Base-by-base conservation (phyloP, 2,329 filamentous ascomycete genomes). In the Fusarium chuoi region DNA sequence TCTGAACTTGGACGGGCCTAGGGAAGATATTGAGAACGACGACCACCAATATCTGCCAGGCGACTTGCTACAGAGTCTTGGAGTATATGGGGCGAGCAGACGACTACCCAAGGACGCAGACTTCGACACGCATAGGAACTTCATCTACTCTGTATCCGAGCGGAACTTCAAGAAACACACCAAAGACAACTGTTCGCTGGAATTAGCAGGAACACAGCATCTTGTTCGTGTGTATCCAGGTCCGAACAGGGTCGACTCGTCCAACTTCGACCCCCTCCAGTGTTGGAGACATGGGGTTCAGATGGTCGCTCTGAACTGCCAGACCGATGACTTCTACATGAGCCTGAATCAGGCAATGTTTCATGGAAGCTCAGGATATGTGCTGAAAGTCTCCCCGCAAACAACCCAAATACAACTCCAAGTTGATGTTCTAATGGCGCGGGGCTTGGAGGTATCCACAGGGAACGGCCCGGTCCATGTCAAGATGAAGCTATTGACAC, bases 251-350 rank as follows among this genome's bases (percentile, higher is more conserved):
- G 58, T 73, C 3, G 71, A 74, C 28, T 73, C 70, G 3, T 73
- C 70, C 5, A 73, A 73, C 9, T 68, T 74, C 10, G 30, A 66
- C 5, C 70, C 70, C 0, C 14, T 73, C 1, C 28, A 26, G 12
- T 73, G 63, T 4, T 73, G 70, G 70, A 49, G 20, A 18, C n/a
- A 71, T 1, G 70, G 70, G 0, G 57, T 63, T 18, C 70, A 73
- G 30, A 73, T 73, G 70, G 57, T 44, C 3, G 70, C 70, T 4
- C n/a, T 74, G 20, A 73, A 73, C 7, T 74, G 66, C 2, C 70
- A 73, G 22, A 73, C 70, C 2, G 28, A 36, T 4, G 70, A 68
- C 11, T 30, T 45, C 3, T 56, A 62, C 5, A 71, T 57, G 57
- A 49, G 24, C 5, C 9, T 73, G 9, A 74, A 73, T 1, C 12